Percentiles rank a stretch among this genome's conserved stretches.
Evolutionary conservation across 2,329 filamentous ascomycete species (phyloP).

Genomic region (Zymoseptoria pseudotritici): DNA sequence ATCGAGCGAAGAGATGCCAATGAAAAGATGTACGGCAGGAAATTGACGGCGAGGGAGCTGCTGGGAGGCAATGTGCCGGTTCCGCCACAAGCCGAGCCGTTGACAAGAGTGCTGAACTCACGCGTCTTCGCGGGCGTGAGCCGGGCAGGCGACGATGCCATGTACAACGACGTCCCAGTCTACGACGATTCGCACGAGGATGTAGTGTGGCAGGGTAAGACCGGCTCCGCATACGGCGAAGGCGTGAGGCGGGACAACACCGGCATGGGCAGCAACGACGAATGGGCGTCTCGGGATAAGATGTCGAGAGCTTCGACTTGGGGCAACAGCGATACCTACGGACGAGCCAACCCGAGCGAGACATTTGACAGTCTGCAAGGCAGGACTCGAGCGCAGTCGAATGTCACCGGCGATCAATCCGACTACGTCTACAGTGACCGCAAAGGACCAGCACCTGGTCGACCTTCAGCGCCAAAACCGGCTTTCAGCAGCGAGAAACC

Average conservation of each 20-base stretch:
- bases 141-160: conserved; percentile 49
- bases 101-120: conserved; percentile 79
- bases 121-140: conserved; percentile 68
- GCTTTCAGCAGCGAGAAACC: conserved; percentile 54
- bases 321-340: conserved; percentile 57
- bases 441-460: conserved; percentile 53
- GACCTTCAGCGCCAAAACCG: conserved; percentile 84
- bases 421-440: conserved; percentile 51
- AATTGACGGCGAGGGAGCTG: conserved; percentile 73
- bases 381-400: conserved; percentile 23
- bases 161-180: conserved; percentile 91
- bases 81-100: conserved; percentile 72
- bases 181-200: conserved; percentile 80
- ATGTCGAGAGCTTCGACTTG: conserved; percentile 62
- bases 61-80: conserved; percentile 70
- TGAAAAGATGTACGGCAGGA: conserved; percentile 84
- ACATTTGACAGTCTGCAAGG: conserved; percentile 41
- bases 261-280: conserved; percentile 36
- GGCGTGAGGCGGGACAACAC: conserved; percentile 49
- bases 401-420: conserved; percentile 36
- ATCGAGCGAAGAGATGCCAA: conserved; percentile 95
- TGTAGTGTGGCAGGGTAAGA: conserved; percentile 72
- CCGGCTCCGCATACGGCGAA: conserved; percentile 64
- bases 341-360: conserved; percentile 44
- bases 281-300: conserved; percentile 43